Base-by-base conservation (phyloP, 495 filamentous ascomycete genomes). In the Haplographium delicatum region DNA sequence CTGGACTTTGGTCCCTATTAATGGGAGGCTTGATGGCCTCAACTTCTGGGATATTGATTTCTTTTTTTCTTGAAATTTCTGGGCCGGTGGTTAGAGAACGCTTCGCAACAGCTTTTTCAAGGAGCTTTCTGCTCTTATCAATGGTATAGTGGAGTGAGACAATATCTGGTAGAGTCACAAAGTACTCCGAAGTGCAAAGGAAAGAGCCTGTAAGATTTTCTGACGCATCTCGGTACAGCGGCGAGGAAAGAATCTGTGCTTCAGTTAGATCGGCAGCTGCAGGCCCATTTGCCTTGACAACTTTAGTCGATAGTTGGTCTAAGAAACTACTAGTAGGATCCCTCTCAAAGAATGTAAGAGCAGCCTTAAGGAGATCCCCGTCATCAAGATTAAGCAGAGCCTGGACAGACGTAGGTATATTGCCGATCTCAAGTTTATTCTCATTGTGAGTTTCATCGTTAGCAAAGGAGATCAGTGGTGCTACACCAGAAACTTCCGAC, bases 101-200 rank as follows among this genome's bases (percentile, higher is more conserved):
- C 27, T 22, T 15, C 18, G 35, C 35, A 40, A 56, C 27, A 33
- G 53, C 53, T 24, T 24, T 41, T 9, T 35, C 40, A 8, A 56
- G 26, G n/a, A 50, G 18, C 41, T 40, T 50, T 20, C 1, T 22
- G 7, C 13, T 23, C 45, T 38, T 37, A 13, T 30, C 39, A 16
- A 45, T 24, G 10, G 48, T 39, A 22, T 44, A 44, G 3, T 22
- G 1, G 5, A 26, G n/a, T n/a, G 27, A 15, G 11, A 26, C 18
- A 19, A 20, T 20, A 13, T 56, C 41, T 4, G 38, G 47, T 20
- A 56, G 15, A 3, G 9, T 30, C 2, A 40, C 23, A 23, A 50
- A 56, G 20, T 22, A 44, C 11, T 50, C 53, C 5, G 53, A 56
- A 1, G 11, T 10, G 11, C 26, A 44, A 23, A 54, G 40, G 25